Percentiles rank a stretch among this genome's conserved stretches.
Conservation (phyloP, 441 rosid genomes). For the Breynia disticha region DNA sequence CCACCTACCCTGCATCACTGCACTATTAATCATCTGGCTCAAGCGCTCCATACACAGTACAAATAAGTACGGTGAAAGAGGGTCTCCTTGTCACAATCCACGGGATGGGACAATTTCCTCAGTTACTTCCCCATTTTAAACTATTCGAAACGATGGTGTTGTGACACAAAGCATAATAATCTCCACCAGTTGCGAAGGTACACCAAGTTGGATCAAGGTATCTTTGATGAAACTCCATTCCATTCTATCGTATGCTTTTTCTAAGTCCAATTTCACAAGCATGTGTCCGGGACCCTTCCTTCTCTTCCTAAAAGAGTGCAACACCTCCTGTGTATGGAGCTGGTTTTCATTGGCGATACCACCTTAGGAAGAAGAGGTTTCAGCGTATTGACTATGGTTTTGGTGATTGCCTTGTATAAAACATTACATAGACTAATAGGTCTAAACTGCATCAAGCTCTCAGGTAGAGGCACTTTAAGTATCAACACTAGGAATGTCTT, state of each 20-base stretch:
- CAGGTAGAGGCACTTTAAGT: background rate
- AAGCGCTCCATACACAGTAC: background rate
- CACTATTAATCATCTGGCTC: background rate
- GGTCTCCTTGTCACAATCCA: constrained; percentile 7
- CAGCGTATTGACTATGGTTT: background rate
- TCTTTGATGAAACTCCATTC: background rate
- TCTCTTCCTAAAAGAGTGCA: constrained; percentile 3
- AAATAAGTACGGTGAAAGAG: constrained; percentile 2
- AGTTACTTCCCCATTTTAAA: background rate
- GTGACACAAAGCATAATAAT: background rate
- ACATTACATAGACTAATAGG: no score
- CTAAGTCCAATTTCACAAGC: background rate
- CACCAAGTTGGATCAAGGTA: background rate
- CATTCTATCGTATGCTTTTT: constrained; percentile 2
- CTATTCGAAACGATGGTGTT: background rate
- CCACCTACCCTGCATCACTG: background rate
- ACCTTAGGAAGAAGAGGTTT: background rate
- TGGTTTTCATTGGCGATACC: background rate
- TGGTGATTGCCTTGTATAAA: background rate
- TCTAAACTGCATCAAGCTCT: background rate
- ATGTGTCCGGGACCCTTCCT: background rate
- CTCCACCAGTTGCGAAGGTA: background rate
- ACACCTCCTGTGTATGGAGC: constrained; percentile 9
- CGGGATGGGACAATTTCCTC: background rate
- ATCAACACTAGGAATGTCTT: background rate